Base-by-base conservation (phyloP, 495 filamentous ascomycete genomes). In the Xylaria scruposa region DNA sequence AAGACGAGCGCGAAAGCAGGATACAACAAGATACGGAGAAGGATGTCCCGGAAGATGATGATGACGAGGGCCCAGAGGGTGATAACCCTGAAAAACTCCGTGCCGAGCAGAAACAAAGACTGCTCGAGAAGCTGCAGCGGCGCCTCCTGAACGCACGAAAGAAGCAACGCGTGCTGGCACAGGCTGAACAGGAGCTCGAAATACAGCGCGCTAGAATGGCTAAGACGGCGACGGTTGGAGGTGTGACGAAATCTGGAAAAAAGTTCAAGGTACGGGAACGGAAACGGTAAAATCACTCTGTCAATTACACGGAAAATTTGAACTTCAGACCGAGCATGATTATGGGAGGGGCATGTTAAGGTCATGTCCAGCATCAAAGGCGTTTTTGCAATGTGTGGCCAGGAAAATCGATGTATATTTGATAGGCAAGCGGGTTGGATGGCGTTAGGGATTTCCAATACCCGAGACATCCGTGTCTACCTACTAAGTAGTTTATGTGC, bases 211-310 rank as follows among this genome's bases (percentile, higher is more conserved):
- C 83, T 6, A 83, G 82, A 73, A 86, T 97, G 94, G 90, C 89
- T 59, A 95, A 95, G 78, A 85, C 86, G 42, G 76, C 82, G 36
- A 92, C 88, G 4, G 85, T 93, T 9, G 92, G 92, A 19, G 94
- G 94, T 12, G 85, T 91, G 66, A 96, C 93, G 73, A 96, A 95
- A 82, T 81, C 88, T 38, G 94, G 94, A 17, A 85, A 91, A 78
- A 95, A 92, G 82, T 95, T 91, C 82, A 97, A 96, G 84, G 85
- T 94, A 24, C 83, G 90, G 64, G 91, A 94, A 84, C 86, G 94
- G 75, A 97, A 97, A 86, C 87, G 89, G 77, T 97, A 83, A 86
- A 72, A 21, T n/a, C 9, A 38, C 17, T 17, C 9, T 46, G 40
- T 49, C 13, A 6, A 44, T 46, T 42, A 6, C 1, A 47, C 40